Base-by-base conservation (phyloP, 2,329 filamentous ascomycete genomes). In the Hypoxylon sp. region DNA sequence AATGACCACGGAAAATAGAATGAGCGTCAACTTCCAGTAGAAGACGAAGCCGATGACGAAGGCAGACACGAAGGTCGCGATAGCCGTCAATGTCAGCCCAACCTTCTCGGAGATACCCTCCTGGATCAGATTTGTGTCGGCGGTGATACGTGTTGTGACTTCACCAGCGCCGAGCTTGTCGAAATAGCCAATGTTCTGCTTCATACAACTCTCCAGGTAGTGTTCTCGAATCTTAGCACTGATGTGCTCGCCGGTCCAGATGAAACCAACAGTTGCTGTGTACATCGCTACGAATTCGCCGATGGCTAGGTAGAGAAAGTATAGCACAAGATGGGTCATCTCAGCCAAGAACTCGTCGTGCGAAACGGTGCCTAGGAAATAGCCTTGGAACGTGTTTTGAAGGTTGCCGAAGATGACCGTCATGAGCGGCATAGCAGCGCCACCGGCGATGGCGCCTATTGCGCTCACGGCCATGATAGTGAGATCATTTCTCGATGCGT, bases 21-120 rank as follows among this genome's bases (percentile, higher is more conserved):
- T 98, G 57, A 98, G 82, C 0, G 96, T 96, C 71, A 98, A 84
- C 80, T 96, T 97, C 93, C 95, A 98, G 80, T 92, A 97, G 76
- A 93, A 92, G 80, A 95, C 81, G 78, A 97, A 98, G 2, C 92
- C 94, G 72, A 99, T 95, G 62, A 98, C 84, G 72, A 97, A 97
- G 14, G 94, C 94, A 0, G 95, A 90, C 61, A 97, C 82, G 76
- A 98, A 98, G 7, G 93, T 95, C 1, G 94, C 89, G 3, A 94
- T 55, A 11, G 93, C 92, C 13, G 90, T 89, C 62, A 97, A 78
- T 0, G 93, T 94, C 70, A 97, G 82, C 13, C 89, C 90, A 49
- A 97, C 88, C 83, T 97, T 97, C 80, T 97, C 93, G 0, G 93
- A 97, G 50, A 99, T 94, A 63, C 94, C 95, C 73, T 97, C 95